These are phyloP conservation scores for Cercospora sp. DNA, from an alignment of 2,329 filamentous ascomycete genomes.

Conservation along the genomic window DNA sequence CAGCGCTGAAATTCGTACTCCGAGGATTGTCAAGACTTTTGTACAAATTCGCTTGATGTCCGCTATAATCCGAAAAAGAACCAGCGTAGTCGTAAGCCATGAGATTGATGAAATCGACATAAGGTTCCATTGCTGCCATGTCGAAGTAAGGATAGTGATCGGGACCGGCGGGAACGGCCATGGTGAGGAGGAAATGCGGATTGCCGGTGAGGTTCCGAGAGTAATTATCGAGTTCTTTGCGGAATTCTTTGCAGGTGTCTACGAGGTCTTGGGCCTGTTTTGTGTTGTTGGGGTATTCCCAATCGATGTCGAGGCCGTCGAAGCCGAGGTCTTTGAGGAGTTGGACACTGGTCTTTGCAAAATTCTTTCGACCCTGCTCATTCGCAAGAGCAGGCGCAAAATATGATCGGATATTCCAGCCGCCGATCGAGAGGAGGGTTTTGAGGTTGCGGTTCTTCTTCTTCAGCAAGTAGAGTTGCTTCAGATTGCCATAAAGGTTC, in stretches of 20 bases:
- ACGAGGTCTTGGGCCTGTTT: conserved; percentile 44
- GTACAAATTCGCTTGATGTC: conserved; percentile 78
- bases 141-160: conserved; percentile 45
- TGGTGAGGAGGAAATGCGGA: conserved; percentile 46
- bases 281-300: conserved; percentile 48
- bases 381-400: conserved; percentile 69
- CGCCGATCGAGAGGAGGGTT: conserved; percentile 76
- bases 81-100: conserved; percentile 63
- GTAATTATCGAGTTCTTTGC: conserved; percentile 44
- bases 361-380: conserved; percentile 60
- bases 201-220: conserved; percentile 23
- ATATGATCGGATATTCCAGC: conserved; percentile 77
- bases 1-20: conserved; percentile 75
- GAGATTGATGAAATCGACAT: conserved; percentile 50
- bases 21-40: conserved; percentile 57
- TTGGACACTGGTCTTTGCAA: conserved; percentile 70
- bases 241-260: conserved; percentile 33
- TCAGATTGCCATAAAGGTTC: conserved; percentile 68
- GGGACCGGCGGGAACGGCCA: conserved; percentile 47
- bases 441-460: conserved; percentile 74
- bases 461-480: conserved; percentile 74
- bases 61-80: conserved; percentile 53
- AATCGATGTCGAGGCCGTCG: conserved; percentile 51
- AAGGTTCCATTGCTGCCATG: conserved; percentile 41
- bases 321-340: conserved; percentile 80